Percentiles rank a stretch among this genome's conserved stretches.
Evolutionary conservation across 1,284 basidiomycete genomes (phyloP).

Genomic region (Jaminaea rosea): DNA sequence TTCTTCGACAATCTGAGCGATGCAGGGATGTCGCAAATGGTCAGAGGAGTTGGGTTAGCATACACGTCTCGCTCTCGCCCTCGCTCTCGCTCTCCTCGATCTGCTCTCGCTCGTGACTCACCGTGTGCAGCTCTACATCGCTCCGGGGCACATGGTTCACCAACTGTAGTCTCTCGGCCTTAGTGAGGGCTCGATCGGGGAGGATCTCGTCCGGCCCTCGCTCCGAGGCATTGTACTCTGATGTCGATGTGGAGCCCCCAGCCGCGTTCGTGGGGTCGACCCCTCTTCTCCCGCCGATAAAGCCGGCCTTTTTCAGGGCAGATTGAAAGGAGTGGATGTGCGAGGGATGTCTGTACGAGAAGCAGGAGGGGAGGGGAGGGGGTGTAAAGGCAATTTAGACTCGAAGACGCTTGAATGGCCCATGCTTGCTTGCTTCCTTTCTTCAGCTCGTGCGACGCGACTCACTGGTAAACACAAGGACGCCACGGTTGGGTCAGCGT

Average conservation of each 20-base stretch:
- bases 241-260: not conserved
- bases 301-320: slow-evolving; percentile 1
- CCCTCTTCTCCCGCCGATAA: not conserved
- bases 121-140: slow-evolving; percentile 78
- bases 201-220: not conserved
- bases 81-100: too few relatives aligned
- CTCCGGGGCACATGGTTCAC: slow-evolving; percentile 75
- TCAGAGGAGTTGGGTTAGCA: not conserved
- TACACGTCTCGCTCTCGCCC: too few relatives aligned
- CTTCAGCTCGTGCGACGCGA: too few relatives aligned
- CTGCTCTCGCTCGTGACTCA: slow-evolving; percentile 51
- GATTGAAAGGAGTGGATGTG: not conserved
- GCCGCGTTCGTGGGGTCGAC: not conserved
- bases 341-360: too few relatives aligned
- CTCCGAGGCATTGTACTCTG: not conserved
- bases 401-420: too few relatives aligned
- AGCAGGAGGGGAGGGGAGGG: too few relatives aligned
- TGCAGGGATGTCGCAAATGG: not conserved
- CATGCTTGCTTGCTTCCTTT: too few relatives aligned
- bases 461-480: not conserved
- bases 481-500: not conserved
- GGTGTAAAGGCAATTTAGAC: too few relatives aligned
- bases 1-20: slow-evolving; percentile 74
- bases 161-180: slow-evolving; percentile 81
- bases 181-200: slow-evolving; percentile 55